phyloP scores from a whole-genome alignment of 352 stramenopile species.

The Lagenidium sp. region DNA sequence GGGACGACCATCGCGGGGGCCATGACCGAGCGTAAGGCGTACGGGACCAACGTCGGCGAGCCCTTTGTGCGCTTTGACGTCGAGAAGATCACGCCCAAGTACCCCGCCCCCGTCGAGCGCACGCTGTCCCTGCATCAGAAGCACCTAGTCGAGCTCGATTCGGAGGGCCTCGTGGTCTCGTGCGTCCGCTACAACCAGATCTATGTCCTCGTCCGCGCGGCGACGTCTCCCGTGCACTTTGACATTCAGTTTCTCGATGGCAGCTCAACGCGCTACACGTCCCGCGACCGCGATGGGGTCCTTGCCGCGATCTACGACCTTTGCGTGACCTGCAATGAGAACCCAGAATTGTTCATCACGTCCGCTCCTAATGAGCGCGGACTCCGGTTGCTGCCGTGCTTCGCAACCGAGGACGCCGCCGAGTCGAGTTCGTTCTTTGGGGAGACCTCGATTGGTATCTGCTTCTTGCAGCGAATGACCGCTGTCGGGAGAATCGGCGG shows the following conservation, averaged over 20 bases:
- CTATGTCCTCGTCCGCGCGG: slow-evolving; percentile 55
- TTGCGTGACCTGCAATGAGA: slow-evolving; percentile 66
- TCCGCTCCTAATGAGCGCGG: slow-evolving; percentile 58
- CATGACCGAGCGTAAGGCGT: slow-evolving; percentile 31
- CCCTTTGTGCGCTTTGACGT: slow-evolving; percentile 67
- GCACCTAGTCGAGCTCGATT: slow-evolving; percentile 56
- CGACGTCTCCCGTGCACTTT: slow-evolving; percentile 40
- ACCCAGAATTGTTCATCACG: slow-evolving; percentile 64
- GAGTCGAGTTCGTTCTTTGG: slow-evolving; percentile 78
- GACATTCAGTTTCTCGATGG: slow-evolving; percentile 70
- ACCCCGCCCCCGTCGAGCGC: slow-evolving; percentile 31
- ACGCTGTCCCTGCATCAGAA: slow-evolving; percentile 65
- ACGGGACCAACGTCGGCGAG: slow-evolving; percentile 34
- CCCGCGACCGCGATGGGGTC: slow-evolving; percentile 59
- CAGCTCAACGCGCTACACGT: slow-evolving; percentile 43
- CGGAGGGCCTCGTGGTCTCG: slow-evolving; percentile 34
- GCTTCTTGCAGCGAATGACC: slow-evolving; percentile 71
- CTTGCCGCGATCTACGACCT: slow-evolving; percentile 75
- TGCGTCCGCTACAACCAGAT: slow-evolving; percentile 59
- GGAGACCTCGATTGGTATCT: slow-evolving; percentile 66
- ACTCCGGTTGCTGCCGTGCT: slow-evolving; percentile 59
- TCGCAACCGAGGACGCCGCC: slow-evolving; percentile 47
- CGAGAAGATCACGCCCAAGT: slow-evolving; percentile 61
- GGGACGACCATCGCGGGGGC: slow-evolving; percentile 31
- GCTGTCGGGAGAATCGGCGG: slow-evolving; percentile 54